Evolutionary conservation across 805 yeast species (phyloP).

Genomic region (Nakazawaea pomicola): DNA sequence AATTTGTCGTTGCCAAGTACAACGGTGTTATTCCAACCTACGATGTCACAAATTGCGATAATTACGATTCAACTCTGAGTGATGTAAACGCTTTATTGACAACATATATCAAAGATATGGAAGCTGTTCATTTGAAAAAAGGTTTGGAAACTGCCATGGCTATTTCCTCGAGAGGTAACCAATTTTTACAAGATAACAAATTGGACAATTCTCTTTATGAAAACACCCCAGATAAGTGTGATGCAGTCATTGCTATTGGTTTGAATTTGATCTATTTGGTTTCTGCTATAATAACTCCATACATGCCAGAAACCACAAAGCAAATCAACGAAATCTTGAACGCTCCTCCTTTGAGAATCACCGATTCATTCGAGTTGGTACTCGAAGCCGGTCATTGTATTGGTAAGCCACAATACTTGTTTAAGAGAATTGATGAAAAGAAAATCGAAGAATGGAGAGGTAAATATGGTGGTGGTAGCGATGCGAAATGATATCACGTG

Average conservation of each 20-base stretch:
- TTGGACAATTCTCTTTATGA: conserved; percentile 82
- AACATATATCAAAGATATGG: conserved; percentile 68
- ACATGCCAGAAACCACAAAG: conserved; percentile 77
- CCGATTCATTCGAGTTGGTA: conserved; percentile 66
- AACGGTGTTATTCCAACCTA: conserved; percentile 82
- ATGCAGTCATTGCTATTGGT: conserved; percentile 90
- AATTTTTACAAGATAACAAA: conserved; percentile 92
- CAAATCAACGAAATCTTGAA: conserved; percentile 75
- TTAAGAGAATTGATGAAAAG: conserved; percentile 86
- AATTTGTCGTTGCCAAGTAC: conserved; percentile 86
- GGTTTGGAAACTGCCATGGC: conserved; percentile 93
- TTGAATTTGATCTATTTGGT: conserved; percentile 82
- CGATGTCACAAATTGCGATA: conserved; percentile 41
- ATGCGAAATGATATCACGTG: no score
- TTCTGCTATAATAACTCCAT: conserved; percentile 80
- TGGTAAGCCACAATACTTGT: conserved; percentile 87
- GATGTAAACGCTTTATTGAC: conserved; percentile 63
- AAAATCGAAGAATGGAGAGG: conserved; percentile 83
- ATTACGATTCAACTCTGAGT: conserved; percentile 36
- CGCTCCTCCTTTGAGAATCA: conserved; percentile 74
- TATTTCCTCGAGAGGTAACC: conserved; percentile 88
- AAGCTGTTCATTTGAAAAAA: conserved; percentile 72
- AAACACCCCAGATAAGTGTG: conserved; percentile 72
- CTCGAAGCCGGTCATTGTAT: conserved; percentile 80
- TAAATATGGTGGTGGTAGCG: conserved; percentile 70